Evolutionary conservation across 1,284 basidiomycete species (phyloP).

Genomic region (Marasmius oreades): DNA sequence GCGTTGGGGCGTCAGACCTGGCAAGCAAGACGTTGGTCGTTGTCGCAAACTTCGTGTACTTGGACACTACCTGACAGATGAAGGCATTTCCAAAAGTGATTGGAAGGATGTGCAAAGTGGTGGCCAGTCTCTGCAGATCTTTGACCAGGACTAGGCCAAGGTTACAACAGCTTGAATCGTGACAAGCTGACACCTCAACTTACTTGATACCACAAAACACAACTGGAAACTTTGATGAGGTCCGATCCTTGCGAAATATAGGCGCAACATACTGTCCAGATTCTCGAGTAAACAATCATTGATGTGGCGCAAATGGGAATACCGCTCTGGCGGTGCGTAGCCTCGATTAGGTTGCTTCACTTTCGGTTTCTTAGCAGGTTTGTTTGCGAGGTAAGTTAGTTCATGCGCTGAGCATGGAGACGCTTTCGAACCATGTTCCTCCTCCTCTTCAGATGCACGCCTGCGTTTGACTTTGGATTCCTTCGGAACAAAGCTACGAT

Average conservation of each 20-base stretch:
- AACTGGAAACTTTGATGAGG: slow-evolving; percentile 32
- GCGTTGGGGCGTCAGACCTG: slow-evolving; percentile 49
- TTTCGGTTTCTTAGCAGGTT: slow-evolving; percentile 15
- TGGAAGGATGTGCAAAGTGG: slow-evolving; percentile 71
- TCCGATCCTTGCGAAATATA: neutral
- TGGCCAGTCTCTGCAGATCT: slow-evolving; percentile 60
- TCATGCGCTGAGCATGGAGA: neutral
- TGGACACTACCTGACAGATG: slow-evolving; percentile 42
- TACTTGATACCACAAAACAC: slow-evolving; percentile 70
- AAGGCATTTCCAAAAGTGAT: slow-evolving; percentile 65
- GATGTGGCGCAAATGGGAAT: slow-evolving; percentile 40
- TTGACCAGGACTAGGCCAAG: slow-evolving; percentile 46
- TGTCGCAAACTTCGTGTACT: neutral
- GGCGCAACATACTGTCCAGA: slow-evolving; percentile 38
- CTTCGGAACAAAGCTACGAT: too few relatives aligned
- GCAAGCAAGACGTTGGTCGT: neutral
- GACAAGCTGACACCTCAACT: slow-evolving; percentile 16
- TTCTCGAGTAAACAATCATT: slow-evolving; percentile 38
- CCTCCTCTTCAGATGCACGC: neutral
- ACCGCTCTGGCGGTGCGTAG: slow-evolving; percentile 44
- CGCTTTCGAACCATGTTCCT: neutral
- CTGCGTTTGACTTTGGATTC: neutral
- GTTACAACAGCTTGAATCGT: neutral
- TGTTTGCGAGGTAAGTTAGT: too few relatives aligned
- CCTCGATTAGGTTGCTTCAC: slow-evolving; percentile 30